phyloP scores from a whole-genome alignment of 108 stramenopile genomes.

The Parietichytrium sp. region DNA sequence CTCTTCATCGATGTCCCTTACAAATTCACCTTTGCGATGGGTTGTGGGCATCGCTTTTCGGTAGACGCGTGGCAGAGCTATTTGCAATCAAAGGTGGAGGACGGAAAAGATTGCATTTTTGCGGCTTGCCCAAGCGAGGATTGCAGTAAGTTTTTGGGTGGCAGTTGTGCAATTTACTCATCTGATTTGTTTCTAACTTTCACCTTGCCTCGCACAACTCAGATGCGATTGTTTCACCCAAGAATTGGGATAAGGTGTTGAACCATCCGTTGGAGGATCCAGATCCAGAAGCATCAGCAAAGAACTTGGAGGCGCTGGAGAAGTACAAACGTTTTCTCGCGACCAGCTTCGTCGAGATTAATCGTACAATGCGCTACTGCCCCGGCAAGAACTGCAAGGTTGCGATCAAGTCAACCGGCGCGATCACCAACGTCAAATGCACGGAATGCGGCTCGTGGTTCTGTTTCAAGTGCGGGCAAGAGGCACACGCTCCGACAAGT shows the following conservation, averaged over 20 bases:
- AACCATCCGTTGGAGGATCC: slow-evolving; percentile 50
- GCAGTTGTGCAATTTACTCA: too few relatives aligned
- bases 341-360: slow-evolving; percentile 86
- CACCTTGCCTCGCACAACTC: background rate
- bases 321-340: slow-evolving; percentile 64
- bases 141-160: slow-evolving; percentile 80
- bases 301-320: slow-evolving; percentile 39
- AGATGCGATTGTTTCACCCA: background rate
- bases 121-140: slow-evolving; percentile 81
- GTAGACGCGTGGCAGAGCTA: slow-evolving; percentile 86
- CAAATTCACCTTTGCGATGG: slow-evolving; percentile 72
- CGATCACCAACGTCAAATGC: slow-evolving; percentile 50
- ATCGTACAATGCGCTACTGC: slow-evolving; percentile 89
- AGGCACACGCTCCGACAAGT: slow-evolving; percentile 83
- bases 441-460: slow-evolving; percentile 73
- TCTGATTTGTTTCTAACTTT: background rate
- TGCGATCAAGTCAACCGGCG: slow-evolving; percentile 44
- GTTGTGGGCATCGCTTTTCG: slow-evolving; percentile 93
- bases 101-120: slow-evolving; percentile 50
- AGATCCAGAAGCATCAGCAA: background rate
- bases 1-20: slow-evolving; percentile 61
- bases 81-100: slow-evolving; percentile 70
- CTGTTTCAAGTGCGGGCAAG: slow-evolving; percentile 86
- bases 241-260: slow-evolving; percentile 70
- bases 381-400: slow-evolving; percentile 84